These are phyloP conservation scores for Cryptosporidium muris DNA, from an alignment of 169 alveolate species.

Conservation along the genomic window DNA sequence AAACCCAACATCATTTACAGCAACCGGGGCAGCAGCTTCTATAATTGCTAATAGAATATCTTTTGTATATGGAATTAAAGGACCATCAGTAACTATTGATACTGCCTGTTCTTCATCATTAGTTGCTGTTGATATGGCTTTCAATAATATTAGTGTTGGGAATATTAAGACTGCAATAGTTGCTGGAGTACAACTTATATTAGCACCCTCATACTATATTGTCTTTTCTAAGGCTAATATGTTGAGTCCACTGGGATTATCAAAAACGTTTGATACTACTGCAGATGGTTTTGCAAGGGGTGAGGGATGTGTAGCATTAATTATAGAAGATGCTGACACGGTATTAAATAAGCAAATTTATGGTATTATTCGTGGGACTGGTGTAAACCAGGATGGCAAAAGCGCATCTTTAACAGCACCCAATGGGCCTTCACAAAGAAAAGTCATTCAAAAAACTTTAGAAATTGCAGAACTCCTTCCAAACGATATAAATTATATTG, in stretches of 20 bases:
- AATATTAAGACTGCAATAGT: constrained; percentile 66
- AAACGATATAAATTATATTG: constrained; percentile 64
- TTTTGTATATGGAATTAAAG: constrained; percentile 72
- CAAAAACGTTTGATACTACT: constrained; percentile 79
- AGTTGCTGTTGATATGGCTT: constrained; percentile 77
- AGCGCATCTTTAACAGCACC: constrained; percentile 71
- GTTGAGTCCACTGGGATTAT: constrained; percentile 79
- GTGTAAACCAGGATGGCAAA: constrained; percentile 70
- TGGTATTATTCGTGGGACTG: constrained; percentile 62
- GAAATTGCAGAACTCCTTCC: constrained; percentile 73
- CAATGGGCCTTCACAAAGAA: constrained; percentile 67
- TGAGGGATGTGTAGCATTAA: constrained; percentile 77
- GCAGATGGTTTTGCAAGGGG: constrained; percentile 83
- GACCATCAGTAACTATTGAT: constrained; percentile 79
- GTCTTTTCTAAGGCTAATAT: constrained; percentile 68
- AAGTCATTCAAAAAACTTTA: constrained; percentile 31
- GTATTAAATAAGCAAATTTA: constrained; percentile 7
- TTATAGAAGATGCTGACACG: constrained; percentile 19
- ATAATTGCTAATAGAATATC: constrained; percentile 77
- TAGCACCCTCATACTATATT: constrained; percentile 54
- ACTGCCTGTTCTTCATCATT: constrained; percentile 83
- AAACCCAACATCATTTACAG: constrained; percentile 51
- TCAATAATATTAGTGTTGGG: constrained; percentile 33
- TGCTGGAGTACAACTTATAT: constrained; percentile 54
- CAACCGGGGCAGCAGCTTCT: constrained; percentile 74